Conservation (phyloP, 1,284 basidiomycete genomes). For the Melampsora larici-populina region DNA sequence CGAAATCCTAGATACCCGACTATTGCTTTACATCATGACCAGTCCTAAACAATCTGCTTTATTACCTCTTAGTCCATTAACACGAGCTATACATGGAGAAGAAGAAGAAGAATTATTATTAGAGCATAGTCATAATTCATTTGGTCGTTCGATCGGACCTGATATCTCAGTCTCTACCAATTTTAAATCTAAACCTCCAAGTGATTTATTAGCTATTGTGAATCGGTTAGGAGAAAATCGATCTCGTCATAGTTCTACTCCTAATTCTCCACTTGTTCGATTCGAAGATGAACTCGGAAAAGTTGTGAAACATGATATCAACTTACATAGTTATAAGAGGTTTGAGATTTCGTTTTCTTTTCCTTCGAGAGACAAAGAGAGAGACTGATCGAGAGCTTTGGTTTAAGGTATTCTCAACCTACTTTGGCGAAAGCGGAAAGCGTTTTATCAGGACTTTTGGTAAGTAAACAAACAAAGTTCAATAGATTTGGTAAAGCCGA, state of each 20-base stretch:
- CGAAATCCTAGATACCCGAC: too few relatives aligned
- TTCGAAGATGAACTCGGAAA: not conserved
- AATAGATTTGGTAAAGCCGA: not conserved
- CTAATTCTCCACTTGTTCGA: not conserved
- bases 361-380: not conserved
- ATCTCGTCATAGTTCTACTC: not conserved
- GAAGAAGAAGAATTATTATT: not conserved
- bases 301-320: not conserved
- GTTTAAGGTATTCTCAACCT: slow-evolving; percentile 24
- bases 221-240: slow-evolving; percentile 21
- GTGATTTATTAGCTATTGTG: slow-evolving; percentile 16
- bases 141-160: slow-evolving; percentile 17
- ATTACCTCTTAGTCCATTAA: slow-evolving; percentile 24
- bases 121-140: not conserved
- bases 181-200: slow-evolving; percentile 23
- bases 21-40: too few relatives aligned
- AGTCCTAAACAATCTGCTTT: too few relatives aligned
- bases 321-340: not conserved
- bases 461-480: not conserved
- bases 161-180: slow-evolving; percentile 39
- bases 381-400: not conserved
- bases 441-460: slow-evolving; percentile 18
- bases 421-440: slow-evolving; percentile 32
- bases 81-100: slow-evolving; percentile 30
- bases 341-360: not conserved